These are phyloP conservation scores for Saccharomyces eubayanus DNA, from an alignment of 805 yeast species.

Conservation along the genomic window DNA sequence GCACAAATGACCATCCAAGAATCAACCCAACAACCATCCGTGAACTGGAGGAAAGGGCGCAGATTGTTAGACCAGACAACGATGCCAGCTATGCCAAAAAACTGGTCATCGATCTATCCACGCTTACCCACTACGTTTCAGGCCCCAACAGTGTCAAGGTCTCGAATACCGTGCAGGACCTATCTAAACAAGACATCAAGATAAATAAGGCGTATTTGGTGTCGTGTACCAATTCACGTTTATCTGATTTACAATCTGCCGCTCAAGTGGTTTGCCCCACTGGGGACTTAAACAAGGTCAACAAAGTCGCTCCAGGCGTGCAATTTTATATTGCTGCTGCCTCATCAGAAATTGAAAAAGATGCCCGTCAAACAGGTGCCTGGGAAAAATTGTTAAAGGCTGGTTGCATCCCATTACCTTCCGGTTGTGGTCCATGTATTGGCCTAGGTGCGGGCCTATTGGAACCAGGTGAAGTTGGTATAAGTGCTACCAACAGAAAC, in stretches of 20 bases:
- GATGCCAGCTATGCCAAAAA: conserved; percentile 88
- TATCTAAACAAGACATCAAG: conserved; percentile 63
- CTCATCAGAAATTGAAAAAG: conserved; percentile 82
- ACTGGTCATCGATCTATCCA: conserved; percentile 66
- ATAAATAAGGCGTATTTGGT: conserved; percentile 93
- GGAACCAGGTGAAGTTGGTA: conserved; percentile 95
- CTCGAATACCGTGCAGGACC: conserved; percentile 65
- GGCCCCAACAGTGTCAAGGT: conserved; percentile 98
- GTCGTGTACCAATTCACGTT: conserved; percentile 94
- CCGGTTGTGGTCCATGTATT: conserved; percentile 99
- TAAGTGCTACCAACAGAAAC: conserved; percentile 95
- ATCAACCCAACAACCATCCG: conserved; percentile 55
- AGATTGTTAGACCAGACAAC: conserved; percentile 43
- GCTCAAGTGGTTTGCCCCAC: conserved; percentile 64
- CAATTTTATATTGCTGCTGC: conserved; percentile 98
- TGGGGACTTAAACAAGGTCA: conserved; percentile 27
- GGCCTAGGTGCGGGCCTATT: conserved; percentile 92
- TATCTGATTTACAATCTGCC: conserved; percentile 89
- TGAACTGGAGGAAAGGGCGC: conserved; percentile 16
- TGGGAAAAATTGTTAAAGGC: conserved; percentile 87
- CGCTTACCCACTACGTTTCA: conserved; percentile 80
- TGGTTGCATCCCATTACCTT: conserved; percentile 91
- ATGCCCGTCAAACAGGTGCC: conserved; percentile 85
- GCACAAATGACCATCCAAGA: conserved; percentile 76
- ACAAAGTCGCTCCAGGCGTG: conserved; percentile 78